Percentiles rank a stretch among this genome's conserved stretches.
phyloP scores from a whole-genome alignment of 805 yeast species.

The Maudiozyma saulgeensis region DNA sequence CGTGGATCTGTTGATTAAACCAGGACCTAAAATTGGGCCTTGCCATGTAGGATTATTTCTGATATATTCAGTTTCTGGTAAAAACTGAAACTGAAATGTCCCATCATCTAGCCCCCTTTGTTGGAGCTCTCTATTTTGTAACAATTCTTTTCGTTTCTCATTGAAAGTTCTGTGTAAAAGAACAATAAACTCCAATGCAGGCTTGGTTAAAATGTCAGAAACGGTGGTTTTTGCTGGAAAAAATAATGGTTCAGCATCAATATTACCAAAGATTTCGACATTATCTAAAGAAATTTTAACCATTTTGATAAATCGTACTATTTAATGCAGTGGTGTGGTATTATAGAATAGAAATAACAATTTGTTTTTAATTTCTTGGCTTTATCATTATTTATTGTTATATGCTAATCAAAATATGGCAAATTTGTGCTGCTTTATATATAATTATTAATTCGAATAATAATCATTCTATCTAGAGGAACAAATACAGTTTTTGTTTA shows the following conservation, averaged over 20 bases:
- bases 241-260: conserved; percentile 23
- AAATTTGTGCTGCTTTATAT: too few species aligned
- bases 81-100: conserved; percentile 44
- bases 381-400: too few species aligned
- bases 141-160: conserved; percentile 45
- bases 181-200: conserved; percentile 57
- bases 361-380: too few species aligned
- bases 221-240: conserved; percentile 32
- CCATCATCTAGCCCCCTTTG: conserved; percentile 58
- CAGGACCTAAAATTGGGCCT: conserved; percentile 64
- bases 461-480: too few species aligned
- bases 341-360: too few species aligned
- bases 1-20: conserved; percentile 62
- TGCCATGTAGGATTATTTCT: conserved; percentile 69
- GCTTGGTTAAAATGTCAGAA: conserved; percentile 32
- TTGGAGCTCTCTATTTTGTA: conserved; percentile 51
- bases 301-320: neutral
- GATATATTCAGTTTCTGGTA: conserved; percentile 56
- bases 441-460: too few species aligned
- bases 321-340: too few species aligned
- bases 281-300: conserved; percentile 20
- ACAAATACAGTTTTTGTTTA: too few species aligned
- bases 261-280: conserved; percentile 30
- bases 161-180: conserved; percentile 67
- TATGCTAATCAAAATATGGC: too few species aligned